phyloP scores from a whole-genome alignment of 345 rosid species.

The Brassica nigra region DNA sequence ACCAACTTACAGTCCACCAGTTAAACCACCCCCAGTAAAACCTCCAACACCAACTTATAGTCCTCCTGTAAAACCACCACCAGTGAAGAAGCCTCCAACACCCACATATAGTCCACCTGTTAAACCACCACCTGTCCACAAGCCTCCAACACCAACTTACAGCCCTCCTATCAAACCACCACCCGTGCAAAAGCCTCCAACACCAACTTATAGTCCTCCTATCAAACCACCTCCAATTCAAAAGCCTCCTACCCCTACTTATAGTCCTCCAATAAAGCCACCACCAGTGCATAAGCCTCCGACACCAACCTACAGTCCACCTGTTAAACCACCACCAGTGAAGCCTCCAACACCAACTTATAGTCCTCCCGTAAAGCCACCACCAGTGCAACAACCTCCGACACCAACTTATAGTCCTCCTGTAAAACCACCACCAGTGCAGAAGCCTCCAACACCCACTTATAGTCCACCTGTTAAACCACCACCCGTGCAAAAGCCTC shows the following conservation, averaged over 20 bases:
- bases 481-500: neutral
- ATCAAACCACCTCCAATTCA: neutral
- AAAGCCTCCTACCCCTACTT: neutral
- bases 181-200: neutral
- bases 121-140: neutral
- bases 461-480: neutral
- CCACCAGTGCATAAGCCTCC: neutral
- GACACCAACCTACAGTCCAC: neutral
- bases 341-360: constrained; percentile 22
- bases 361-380: neutral
- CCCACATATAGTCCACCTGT: constrained; percentile 6
- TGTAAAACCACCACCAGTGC: neutral
- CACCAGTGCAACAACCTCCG: neutral
- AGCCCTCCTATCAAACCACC: neutral
- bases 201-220: constrained; percentile 14
- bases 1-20: constrained; percentile 1
- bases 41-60: constrained; percentile 3
- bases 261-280: neutral
- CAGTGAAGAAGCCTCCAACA: neutral
- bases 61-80: neutral
- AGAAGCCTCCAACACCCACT: neutral
- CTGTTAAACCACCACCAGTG: neutral
- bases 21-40: neutral
- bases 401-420: constrained; percentile 9
- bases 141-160: constrained; percentile 17